Base-by-base conservation (phyloP, 768 basidiomycete species). In the Gyrodon lividus region DNA sequence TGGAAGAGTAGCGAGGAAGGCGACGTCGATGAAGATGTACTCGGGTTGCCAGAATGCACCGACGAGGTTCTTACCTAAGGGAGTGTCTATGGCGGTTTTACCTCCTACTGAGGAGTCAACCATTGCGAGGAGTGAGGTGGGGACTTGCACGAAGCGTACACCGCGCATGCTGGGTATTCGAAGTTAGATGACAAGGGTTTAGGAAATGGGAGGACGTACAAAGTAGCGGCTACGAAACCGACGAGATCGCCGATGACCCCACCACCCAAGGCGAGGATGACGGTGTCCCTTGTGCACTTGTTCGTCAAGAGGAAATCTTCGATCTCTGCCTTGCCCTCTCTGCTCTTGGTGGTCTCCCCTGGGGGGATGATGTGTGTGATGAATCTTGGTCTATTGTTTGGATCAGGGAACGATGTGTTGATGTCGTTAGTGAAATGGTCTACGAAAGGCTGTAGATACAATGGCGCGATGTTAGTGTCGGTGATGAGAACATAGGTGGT, bases 71-170 rank as follows among this genome's bases (percentile, higher is more conserved):
- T 99, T 99, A 49, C 97, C 97, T 57, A 93, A 91, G 2, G 92
- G 93, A 0, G 96, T 98, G 67, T 99, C 97, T 55, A 98, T 94
- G n/a, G 97, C 96, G 0, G 97, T 99, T 77, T 98, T 99, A 31
- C 97, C 96, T 5, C 97, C 97, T 39, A 99, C 86, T 54, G 92
- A 87, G 0, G 95, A 98, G 71, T 99, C 97, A 20, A 99, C 97
- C 97, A 99, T 99, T 6, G 95, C 93, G 52, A 99, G 80, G 2
- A 99, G 77, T 0, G 95, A 97, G 0, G 97, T 98, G 0, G 97
- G 97, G 49, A 99, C 90, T 73, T 99, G 97, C 19, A 92, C 86
- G 71, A 96, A 90, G 50, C 88, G 89, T 20, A 98, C 83, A 6
- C 97, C 97, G 47, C 97, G 89, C 97, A 99, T 99, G 74, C 94